Conservation (phyloP, 192 early-diverging fungal genomes). For the Fimicolochytrium jonesii region DNA sequence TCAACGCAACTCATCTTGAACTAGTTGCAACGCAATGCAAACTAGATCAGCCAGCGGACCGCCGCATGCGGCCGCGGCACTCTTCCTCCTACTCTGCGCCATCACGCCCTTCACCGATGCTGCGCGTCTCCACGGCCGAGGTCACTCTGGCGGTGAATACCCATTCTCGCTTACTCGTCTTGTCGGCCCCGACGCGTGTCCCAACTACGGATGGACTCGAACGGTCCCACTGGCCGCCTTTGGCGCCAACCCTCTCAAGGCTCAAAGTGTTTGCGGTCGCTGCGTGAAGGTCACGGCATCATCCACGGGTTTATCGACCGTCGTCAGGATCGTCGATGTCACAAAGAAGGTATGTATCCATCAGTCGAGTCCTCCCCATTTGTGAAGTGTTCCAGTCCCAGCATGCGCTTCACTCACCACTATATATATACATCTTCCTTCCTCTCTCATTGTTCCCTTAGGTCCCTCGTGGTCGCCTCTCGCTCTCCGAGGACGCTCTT, state of each 20-base stretch:
- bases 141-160: conserved; percentile 17
- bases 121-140: conserved; percentile 11
- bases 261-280: conserved; percentile 9
- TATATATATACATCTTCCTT: too few species aligned
- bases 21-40: too few species aligned
- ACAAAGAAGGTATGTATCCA: conserved; percentile 12
- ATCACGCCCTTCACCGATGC: conserved; percentile 3
- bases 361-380: too few species aligned
- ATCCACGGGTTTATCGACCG: not conserved
- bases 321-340: conserved; percentile 15
- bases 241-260: conserved; percentile 14
- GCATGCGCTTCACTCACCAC: too few species aligned
- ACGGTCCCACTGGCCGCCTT: conserved; percentile 10
- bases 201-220: not conserved
- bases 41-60: too few species aligned
- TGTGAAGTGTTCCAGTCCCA: too few species aligned
- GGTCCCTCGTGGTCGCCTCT: conserved; percentile 17
- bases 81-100: not conserved
- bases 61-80: too few species aligned
- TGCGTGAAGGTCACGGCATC: conserved; percentile 8
- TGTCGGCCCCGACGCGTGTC: conserved; percentile 22
- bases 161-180: conserved; percentile 15
- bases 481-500: conserved; percentile 14
- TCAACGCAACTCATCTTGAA: too few species aligned
- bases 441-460: not conserved